Evolutionary conservation across 768 basidiomycete species (phyloP), one percentile per base, ranked within the genome.

Genomic region (Collybia mongolica): DNA sequence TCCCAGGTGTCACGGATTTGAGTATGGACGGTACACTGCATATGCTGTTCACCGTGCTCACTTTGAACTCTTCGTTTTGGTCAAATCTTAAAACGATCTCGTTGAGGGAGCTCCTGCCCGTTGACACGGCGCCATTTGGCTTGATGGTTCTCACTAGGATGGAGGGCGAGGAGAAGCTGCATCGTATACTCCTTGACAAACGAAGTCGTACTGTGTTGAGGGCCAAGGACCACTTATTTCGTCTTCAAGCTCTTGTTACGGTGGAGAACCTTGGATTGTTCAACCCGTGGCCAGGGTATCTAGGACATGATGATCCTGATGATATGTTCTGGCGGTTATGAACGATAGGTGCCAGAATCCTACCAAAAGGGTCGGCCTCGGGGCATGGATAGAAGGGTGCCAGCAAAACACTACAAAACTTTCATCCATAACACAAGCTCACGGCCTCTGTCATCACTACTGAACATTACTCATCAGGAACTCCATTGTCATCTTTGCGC

Each of bases 141-240:
- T 52, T 61, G 24, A 60, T 72, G 64, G 59, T 72, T 8, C 53
- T 59, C 26, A 44, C 32, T 17, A 66, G 72, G 2, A 22, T 54
- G 23, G 36, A 50, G 4, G 50, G 58, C 26, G 56, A 55, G 8
- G 47, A 53, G 8, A 57, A 64, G 7, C 46, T 68, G 17, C 44
- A 28, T 17, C 44, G 54, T 24, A 26, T 75, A 1, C 60, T 57
- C 18, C 60, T 79, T 5, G 73, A 77, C 49, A 63, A 68, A 35
- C 62, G 70, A 15, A 72, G 70, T 41, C 63, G 76, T 49, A 62
- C 55, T 3, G 62, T 68, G 14, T 57, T 76, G 5, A 63, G 62
- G 28, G 42, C 48, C 17, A 70, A 68, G 45, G 57, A 63, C 11
- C 52, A 59, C 2, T 55, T 71, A n/a, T 62, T 65, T 8, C 56